Evolutionary conservation across 805 yeast genomes (phyloP).

Genomic region (Pichia occidentalis): DNA sequence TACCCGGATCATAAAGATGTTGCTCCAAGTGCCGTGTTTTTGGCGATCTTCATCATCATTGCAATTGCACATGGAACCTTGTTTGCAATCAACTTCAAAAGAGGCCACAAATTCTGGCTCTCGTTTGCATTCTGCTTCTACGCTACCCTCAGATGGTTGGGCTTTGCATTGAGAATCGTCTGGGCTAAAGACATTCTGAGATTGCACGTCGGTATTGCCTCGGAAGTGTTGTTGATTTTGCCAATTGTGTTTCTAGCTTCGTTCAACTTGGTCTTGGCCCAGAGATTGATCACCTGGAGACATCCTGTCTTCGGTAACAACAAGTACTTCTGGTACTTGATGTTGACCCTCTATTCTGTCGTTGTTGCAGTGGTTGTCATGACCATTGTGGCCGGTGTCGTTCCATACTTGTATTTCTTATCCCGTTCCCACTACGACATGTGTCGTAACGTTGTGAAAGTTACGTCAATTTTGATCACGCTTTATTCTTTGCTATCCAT

Average conservation of each 20-base stretch:
- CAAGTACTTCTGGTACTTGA: slow-evolving; percentile 40
- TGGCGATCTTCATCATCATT: slow-evolving; percentile 45
- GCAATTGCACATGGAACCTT: slow-evolving; percentile 41
- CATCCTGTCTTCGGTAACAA: slow-evolving; percentile 65
- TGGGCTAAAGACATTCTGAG: slow-evolving; percentile 52
- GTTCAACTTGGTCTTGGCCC: slow-evolving; percentile 59
- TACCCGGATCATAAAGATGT: slow-evolving; percentile 49
- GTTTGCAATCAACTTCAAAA: slow-evolving; percentile 39
- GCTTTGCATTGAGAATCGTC: slow-evolving; percentile 49
- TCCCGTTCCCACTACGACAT: slow-evolving; percentile 37
- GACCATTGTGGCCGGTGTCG: slow-evolving; percentile 58
- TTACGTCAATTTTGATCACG: slow-evolving; percentile 40
- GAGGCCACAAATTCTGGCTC: slow-evolving; percentile 58
- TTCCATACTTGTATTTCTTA: slow-evolving; percentile 54
- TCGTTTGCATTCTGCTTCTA: slow-evolving; percentile 49
- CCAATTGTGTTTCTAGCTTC: slow-evolving; percentile 55
- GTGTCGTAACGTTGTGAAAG: slow-evolving; percentile 51
- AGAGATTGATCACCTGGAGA: slow-evolving; percentile 68
- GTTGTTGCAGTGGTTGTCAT: slow-evolving; percentile 56
- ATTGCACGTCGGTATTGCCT: slow-evolving; percentile 46
- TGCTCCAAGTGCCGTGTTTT: slow-evolving; percentile 55
- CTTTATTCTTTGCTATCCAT: slow-evolving; percentile 51
- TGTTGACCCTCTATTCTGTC: slow-evolving; percentile 45
- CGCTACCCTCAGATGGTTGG: slow-evolving; percentile 46
- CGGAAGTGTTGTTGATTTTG: slow-evolving; percentile 48